These are phyloP conservation scores for Talaromyces borbonicus DNA, from an alignment of 495 filamentous ascomycete species.

Conservation along the genomic window DNA sequence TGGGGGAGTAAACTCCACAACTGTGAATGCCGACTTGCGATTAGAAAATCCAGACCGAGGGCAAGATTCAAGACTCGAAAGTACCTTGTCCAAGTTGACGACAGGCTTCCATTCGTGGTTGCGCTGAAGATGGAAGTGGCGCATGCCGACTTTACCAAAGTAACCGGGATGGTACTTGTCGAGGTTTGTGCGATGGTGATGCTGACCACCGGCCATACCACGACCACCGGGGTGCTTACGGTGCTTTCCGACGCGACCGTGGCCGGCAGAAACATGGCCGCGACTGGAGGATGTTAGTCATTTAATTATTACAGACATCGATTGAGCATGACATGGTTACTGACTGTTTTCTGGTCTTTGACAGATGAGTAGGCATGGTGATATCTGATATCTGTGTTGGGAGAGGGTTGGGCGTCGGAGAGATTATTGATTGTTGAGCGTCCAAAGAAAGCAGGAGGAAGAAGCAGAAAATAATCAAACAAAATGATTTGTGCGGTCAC, in stretches of 20 bases:
- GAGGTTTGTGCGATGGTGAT: constrained; percentile 90
- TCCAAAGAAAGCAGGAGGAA: neutral
- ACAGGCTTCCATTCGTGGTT: constrained; percentile 90
- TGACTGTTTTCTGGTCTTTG: constrained; percentile 7
- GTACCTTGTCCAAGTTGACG: constrained; percentile 86
- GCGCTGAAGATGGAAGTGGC: constrained; percentile 82
- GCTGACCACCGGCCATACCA: constrained; percentile 88
- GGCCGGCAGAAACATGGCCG: constrained; percentile 88
- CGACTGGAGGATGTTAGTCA: too few relatives aligned
- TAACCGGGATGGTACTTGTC: constrained; percentile 95
- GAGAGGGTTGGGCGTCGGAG: neutral
- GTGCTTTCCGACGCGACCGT: constrained; percentile 90
- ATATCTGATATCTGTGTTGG: neutral
- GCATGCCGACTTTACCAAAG: constrained; percentile 97
- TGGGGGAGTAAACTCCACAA: constrained; percentile 65
- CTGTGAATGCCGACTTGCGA: neutral
- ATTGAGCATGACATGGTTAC: too few relatives aligned
- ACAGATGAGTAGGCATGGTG: constrained; percentile 9
- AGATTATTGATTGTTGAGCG: neutral
- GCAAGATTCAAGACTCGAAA: too few relatives aligned
- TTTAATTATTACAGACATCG: too few relatives aligned
- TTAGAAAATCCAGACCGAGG: too few relatives aligned
- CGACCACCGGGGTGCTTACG: constrained; percentile 90
- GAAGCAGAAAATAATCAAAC: too few relatives aligned
- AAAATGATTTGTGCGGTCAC: constrained; percentile 9